A percentile compares a stretch with the other conserved stretches of the same genome.
Evolutionary conservation across 2,329 filamentous ascomycete genomes (phyloP).

Genomic region (Monilinia fructigena): DNA sequence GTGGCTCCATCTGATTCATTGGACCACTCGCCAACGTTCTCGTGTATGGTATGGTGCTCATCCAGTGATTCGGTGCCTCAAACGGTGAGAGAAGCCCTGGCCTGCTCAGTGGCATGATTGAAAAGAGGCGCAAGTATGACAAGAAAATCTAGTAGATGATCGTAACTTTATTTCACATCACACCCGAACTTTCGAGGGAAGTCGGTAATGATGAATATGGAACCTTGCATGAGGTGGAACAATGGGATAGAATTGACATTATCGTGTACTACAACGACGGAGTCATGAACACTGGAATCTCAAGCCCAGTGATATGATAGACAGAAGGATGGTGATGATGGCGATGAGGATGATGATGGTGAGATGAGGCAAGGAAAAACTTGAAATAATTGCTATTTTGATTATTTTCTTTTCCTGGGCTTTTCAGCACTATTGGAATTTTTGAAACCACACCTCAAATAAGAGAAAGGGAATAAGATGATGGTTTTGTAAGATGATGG

Average conservation of each 20-base stretch:
- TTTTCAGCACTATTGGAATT: conserved; percentile 3
- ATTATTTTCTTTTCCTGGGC: background rate
- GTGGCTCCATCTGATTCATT: conserved; percentile 18
- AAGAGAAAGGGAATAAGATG: background rate
- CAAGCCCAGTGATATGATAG: conserved; percentile 4
- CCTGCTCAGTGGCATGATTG: conserved; percentile 9
- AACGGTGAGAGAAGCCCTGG: conserved; percentile 6
- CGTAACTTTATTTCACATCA: conserved; percentile 20
- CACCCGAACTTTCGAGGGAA: conserved; percentile 17
- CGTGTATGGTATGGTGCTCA: background rate
- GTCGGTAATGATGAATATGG: conserved; percentile 17
- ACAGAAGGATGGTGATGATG: background rate
- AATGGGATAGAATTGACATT: conserved; percentile 9
- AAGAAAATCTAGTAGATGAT: conserved; percentile 12
- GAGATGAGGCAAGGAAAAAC: conserved; percentile 14
- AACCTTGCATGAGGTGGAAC: conserved; percentile 18
- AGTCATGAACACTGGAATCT: background rate
- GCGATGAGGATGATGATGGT: conserved; percentile 5
- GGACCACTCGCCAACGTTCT: conserved; percentile 10
- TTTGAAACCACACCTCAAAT: conserved; percentile 15
- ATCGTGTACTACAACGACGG: conserved; percentile 18
- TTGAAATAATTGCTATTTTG: background rate
- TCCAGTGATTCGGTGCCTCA: conserved; percentile 8
- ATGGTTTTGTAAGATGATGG: too few relatives aligned
- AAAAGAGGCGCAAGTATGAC: conserved; percentile 8